These are phyloP conservation scores for Entelexis sorbosivorans DNA, from an alignment of 1,139 yeast species.

Conservation along the genomic window DNA sequence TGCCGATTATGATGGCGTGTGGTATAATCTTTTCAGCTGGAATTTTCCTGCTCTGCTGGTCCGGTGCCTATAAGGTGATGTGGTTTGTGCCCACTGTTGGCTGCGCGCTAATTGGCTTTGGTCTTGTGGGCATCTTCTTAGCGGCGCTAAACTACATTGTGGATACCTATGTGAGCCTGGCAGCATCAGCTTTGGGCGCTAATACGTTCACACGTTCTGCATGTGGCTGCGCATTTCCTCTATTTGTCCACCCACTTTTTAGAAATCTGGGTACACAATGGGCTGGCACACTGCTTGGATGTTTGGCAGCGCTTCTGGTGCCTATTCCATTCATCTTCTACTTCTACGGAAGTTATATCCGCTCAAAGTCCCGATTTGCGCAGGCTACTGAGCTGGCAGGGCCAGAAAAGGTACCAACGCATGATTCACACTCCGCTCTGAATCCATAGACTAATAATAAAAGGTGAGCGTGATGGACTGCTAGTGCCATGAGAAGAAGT, in stretches of 20 bases:
- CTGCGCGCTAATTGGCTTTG: conserved; percentile 65
- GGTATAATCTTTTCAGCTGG: conserved; percentile 53
- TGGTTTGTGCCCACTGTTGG: conserved; percentile 41
- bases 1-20: conserved; percentile 63
- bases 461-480: too few species aligned
- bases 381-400: too few species aligned
- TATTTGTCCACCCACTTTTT: conserved; percentile 69
- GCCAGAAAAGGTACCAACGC: too few species aligned
- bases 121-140: conserved; percentile 63
- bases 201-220: conserved; percentile 66
- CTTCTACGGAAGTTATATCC: conserved; percentile 21
- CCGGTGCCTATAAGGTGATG: conserved; percentile 48
- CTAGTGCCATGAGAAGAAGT: too few species aligned
- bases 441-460: too few species aligned
- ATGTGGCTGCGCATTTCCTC: conserved; percentile 67
- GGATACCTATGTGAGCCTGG: conserved; percentile 64
- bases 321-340: conserved; percentile 68
- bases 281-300: conserved; percentile 76
- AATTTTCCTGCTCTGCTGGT: conserved; percentile 79
- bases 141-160: conserved; percentile 71
- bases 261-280: conserved; percentile 61
- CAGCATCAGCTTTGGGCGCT: conserved; percentile 89
- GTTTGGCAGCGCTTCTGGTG: conserved; percentile 43
- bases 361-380: conserved; percentile 3
- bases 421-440: too few species aligned